A percentile compares a stretch with the other conserved stretches of the same genome.
phyloP scores from a whole-genome alignment of 257 asterid species.

The Voacanga thouarsii region DNA sequence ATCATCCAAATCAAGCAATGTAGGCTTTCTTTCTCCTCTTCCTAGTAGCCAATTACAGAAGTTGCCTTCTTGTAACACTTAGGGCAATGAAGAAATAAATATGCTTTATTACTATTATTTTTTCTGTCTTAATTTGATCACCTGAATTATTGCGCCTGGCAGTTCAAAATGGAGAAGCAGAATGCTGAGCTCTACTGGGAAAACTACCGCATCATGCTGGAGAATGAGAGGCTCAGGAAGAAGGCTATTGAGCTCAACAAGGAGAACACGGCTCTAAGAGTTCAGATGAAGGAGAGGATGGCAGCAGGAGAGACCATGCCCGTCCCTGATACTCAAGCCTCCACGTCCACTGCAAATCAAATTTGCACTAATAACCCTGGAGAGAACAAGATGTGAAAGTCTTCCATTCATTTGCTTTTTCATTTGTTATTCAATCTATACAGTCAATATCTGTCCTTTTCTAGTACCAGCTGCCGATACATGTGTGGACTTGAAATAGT shows the following conservation, averaged over 20 bases:
- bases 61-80: not conserved
- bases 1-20: not conserved
- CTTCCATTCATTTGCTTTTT: not conserved
- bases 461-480: not conserved
- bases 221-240: constrained; percentile 51
- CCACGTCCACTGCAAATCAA: constrained; percentile 25
- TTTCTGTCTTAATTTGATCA: not conserved
- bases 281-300: constrained; percentile 41
- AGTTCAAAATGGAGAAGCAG: constrained; percentile 42
- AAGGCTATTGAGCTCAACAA: constrained; percentile 43
- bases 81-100: not conserved
- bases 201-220: constrained; percentile 41
- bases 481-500: not conserved
- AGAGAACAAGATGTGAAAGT: constrained; percentile 24
- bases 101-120: not conserved
- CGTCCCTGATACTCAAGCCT: constrained; percentile 15
- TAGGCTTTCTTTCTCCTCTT: not conserved
- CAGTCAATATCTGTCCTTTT: constrained; percentile 1
- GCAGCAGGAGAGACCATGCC: constrained; percentile 23
- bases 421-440: not conserved
- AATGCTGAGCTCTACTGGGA: constrained; percentile 49
- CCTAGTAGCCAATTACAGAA: not conserved
- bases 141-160: not conserved
- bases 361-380: constrained; percentile 22
- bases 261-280: constrained; percentile 48